These are phyloP conservation scores for Blastomyces percursus DNA, from an alignment of 2,329 filamentous ascomycete species.

Conservation along the genomic window DNA sequence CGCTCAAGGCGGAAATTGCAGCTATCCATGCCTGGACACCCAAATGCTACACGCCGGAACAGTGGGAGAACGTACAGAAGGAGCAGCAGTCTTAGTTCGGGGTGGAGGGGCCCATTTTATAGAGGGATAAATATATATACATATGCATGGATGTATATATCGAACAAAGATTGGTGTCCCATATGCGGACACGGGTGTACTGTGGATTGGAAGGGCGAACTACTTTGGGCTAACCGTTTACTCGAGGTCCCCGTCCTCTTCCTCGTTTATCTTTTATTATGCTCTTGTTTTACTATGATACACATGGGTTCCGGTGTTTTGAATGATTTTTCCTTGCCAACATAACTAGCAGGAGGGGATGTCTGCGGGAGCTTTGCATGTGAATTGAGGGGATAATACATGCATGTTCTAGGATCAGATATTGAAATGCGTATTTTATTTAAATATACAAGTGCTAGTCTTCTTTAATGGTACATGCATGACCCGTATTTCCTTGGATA, in stretches of 20 bases:
- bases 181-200: background rate
- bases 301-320: slow-evolving; percentile 1
- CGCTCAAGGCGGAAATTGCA: slow-evolving; percentile 77
- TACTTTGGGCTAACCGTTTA: background rate
- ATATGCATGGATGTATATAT: background rate
- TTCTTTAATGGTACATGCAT: background rate
- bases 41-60: slow-evolving; percentile 82
- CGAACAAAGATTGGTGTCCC: background rate
- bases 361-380: background rate
- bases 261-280: background rate
- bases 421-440: background rate
- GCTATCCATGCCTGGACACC: slow-evolving; percentile 91
- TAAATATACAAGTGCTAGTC: background rate
- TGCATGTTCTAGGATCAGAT: background rate
- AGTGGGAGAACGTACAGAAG: slow-evolving; percentile 62
- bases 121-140: background rate
- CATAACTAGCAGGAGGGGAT: background rate
- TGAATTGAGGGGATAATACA: background rate
- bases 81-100: slow-evolving; percentile 17
- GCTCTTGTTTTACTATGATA: slow-evolving; percentile 6
- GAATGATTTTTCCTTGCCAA: background rate
- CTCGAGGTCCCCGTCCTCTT: background rate
- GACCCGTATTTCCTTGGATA: background rate
- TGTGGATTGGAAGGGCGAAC: background rate
- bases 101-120: background rate